A percentile compares a stretch with the other conserved stretches of the same genome.
These are phyloP conservation scores for Neopestalotiopsis clavispora DNA, from an alignment of 2,329 filamentous ascomycete genomes.

Conservation along the genomic window DNA sequence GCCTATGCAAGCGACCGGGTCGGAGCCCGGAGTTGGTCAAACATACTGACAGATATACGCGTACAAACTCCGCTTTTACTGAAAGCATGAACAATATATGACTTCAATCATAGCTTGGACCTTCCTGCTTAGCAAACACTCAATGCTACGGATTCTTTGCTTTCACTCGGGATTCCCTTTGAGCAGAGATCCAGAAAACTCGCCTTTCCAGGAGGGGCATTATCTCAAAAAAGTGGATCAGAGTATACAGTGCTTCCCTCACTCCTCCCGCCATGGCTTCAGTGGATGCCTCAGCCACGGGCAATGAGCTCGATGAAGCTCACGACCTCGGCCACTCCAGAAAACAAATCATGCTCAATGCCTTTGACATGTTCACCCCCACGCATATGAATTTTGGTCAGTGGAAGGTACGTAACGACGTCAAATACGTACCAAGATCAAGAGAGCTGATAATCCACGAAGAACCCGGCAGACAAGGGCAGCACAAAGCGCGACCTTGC, in stretches of 20 bases:
- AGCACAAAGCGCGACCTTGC: slow-evolving; percentile 63
- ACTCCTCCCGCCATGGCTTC: neutral
- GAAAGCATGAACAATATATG: neutral
- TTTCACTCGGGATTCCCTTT: too few relatives aligned
- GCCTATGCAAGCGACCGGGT: neutral
- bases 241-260: neutral
- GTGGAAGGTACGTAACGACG: slow-evolving; percentile 57
- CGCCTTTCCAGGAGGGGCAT: neutral
- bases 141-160: too few relatives aligned
- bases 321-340: slow-evolving; percentile 31
- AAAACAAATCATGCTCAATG: slow-evolving; percentile 65
- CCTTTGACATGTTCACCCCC: slow-evolving; percentile 69
- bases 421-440: neutral
- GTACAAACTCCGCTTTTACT: neutral
- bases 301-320: neutral
- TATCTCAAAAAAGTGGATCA: neutral
- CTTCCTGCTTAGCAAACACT: too few relatives aligned
- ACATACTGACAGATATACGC: neutral
- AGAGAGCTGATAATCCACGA: slow-evolving; percentile 4
- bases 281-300: neutral
- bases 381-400: slow-evolving; percentile 69
- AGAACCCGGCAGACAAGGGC: slow-evolving; percentile 66
- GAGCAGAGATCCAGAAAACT: too few relatives aligned
- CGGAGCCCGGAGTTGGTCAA: neutral
- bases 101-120: too few relatives aligned